Base-by-base conservation (phyloP, 257 asterid species). In the Catharanthus roseus region DNA sequence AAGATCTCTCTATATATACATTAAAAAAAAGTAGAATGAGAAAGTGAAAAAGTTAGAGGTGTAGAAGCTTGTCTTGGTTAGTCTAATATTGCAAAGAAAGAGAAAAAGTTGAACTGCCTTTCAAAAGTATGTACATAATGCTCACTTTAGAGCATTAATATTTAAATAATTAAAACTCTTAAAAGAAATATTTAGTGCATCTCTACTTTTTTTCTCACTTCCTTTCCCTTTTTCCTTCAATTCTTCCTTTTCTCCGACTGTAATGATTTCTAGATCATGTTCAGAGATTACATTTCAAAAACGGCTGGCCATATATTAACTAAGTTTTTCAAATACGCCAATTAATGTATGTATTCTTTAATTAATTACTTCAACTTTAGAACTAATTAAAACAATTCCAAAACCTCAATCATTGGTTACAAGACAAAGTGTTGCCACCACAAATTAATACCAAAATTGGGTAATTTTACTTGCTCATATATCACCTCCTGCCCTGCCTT, bases 241-340 rank as follows among this genome's bases (percentile, higher is more conserved):
- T 23, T 21, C 72, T 42, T 23, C 16, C 75, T 64, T 82, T 78
- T 79, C 56, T 47, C 72, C 77, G 68, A 65, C 41, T 33, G 73
- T 76, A 82, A 86, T 85, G 77, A 89, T 85, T 84, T 77, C 74
- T 55, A 58, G 93, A 89, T 85, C 85, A 80, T 85, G 79, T 77
- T 80, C 69, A 72, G 65, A 82, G 86, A 86, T 87, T 85, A 57
- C 72, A 73, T 71, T 82, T 82, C 71, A 63, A 68, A 68, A 72
- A 72, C 73, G 72, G 73, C 80, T 76, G 64, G 63, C 69, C 39
- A 60, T 38, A 8, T 5, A 13, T 34, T 67, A 9, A 10, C n/a
- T n/a, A n/a, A n/a, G n/a, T n/a, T n/a, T n/a, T n/a, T n/a, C n/a
- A n/a, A n/a, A n/a, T n/a, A n/a, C n/a, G n/a, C n/a, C n/a, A n/a